phyloP scores from a whole-genome alignment of 805 yeast species.

The Cephaloascus albidus region DNA sequence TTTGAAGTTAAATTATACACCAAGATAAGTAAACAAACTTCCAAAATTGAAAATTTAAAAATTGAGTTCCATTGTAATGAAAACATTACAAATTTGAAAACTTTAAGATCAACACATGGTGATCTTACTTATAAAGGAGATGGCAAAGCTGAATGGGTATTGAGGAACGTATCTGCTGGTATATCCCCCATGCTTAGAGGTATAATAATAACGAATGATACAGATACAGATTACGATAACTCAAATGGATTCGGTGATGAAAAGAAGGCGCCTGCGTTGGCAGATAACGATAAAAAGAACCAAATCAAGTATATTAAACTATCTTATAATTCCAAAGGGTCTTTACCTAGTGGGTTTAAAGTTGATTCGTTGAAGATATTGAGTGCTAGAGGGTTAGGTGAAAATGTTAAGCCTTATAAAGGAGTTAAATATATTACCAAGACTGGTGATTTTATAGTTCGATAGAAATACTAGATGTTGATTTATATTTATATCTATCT shows the following conservation, averaged over 20 bases:
- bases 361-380: conserved; percentile 55
- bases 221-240: conserved; percentile 2
- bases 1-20: conserved; percentile 53
- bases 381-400: conserved; percentile 48
- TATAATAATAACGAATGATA: conserved; percentile 17
- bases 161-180: conserved; percentile 50
- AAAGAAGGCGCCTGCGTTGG: background rate
- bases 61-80: conserved; percentile 27
- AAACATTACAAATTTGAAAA: conserved; percentile 32
- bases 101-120: conserved; percentile 66
- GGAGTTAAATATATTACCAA: conserved; percentile 79
- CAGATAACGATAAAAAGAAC: conserved; percentile 2
- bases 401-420: conserved; percentile 68
- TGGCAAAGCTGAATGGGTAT: conserved; percentile 58
- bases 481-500: too few relatives aligned
- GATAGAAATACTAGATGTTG: conserved; percentile 11
- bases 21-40: conserved; percentile 21
- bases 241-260: conserved; percentile 3
- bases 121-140: conserved; percentile 50
- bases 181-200: conserved; percentile 63
- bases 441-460: conserved; percentile 48
- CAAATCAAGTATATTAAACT: conserved; percentile 33
- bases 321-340: conserved; percentile 53
- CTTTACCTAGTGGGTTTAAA: conserved; percentile 66
- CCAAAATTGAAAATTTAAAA: conserved; percentile 37